A percentile compares a stretch with the other conserved stretches of the same genome.
Conservation (phyloP, 148 eudicot species). For the Vaccinium macrocarpon region DNA sequence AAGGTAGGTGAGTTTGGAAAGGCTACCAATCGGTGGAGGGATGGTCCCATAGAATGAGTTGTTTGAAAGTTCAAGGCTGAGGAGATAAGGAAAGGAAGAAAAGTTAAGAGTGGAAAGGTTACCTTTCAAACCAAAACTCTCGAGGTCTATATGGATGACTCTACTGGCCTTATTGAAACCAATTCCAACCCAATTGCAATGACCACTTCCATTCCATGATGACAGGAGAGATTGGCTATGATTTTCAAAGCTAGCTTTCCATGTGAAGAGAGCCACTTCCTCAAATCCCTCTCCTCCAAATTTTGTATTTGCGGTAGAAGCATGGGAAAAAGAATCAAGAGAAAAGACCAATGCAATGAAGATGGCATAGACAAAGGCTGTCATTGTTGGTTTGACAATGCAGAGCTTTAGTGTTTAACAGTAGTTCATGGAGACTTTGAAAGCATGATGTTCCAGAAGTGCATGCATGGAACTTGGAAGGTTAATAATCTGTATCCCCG, state of each 20-base stretch:
- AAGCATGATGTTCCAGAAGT: too few species aligned
- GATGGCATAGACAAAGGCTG: background rate
- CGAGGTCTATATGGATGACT: background rate
- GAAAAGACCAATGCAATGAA: background rate
- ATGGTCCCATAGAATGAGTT: constrained; percentile 10
- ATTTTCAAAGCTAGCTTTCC: constrained; percentile 3
- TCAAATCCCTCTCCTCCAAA: background rate
- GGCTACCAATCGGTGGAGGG: background rate
- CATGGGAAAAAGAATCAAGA: background rate
- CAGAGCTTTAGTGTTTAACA: too few species aligned
- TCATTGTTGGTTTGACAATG: too few species aligned
- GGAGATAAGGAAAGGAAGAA: constrained; percentile 14
- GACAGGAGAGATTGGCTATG: background rate
- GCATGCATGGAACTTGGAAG: too few species aligned
- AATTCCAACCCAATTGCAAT: constrained; percentile 25
- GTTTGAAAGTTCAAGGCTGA: background rate
- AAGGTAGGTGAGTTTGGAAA: background rate
- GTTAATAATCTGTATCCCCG: too few species aligned
- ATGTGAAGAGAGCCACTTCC: background rate
- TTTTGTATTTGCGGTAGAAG: background rate
- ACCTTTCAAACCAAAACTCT: constrained; percentile 15
- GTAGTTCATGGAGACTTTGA: too few species aligned
- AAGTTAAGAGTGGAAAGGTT: constrained; percentile 13
- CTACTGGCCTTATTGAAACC: background rate
- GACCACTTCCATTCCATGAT: constrained; percentile 1